Base-by-base conservation (phyloP, 768 basidiomycete genomes). In the Tremella fuciformis region DNA sequence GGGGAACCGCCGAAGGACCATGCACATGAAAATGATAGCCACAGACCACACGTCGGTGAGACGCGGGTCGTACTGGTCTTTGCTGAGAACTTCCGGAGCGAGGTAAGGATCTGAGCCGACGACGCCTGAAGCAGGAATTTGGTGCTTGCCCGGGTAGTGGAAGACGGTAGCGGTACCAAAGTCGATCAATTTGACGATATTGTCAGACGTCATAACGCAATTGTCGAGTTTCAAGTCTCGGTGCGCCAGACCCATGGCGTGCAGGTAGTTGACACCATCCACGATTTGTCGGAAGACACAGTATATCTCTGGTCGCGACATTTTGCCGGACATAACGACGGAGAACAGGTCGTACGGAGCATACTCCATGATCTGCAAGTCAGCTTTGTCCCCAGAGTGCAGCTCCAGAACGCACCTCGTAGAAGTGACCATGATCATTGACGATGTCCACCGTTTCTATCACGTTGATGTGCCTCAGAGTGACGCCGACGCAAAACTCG, bases 111-210 rank as follows among this genome's bases (percentile, higher is more conserved):
- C 96, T 50, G 89, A 91, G 48, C 96, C 96, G 55, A 98, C 96
- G 54, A 98, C 83, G 18, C 96, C 96, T 7, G 86, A 85, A 8
- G 93, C 91, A 55, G 80, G 82, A 63, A 88, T 80, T 51, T 81
- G 82, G 61, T 84, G 84, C 78, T 91, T 92, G 58, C 92, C 94
- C 0, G 96, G 96, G 73, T 98, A 99, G 67, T 96, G 91, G 80
- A 99, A 99, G 59, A 99, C 93, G 63, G 92, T 92, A n/a, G 96
- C 96, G 4, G 96, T 99, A 53, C 96, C 96, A 79, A 99, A 99
- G 79, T 99, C 96, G 79, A 99, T 99, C 65, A 99, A 84, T 77
- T 99, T 99, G 81, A 99, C 90, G 66, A 96, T 84, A 73, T 97
- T 91, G 72, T 87, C 83, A 2, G 81, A 81, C n/a, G 89, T 94